phyloP scores from a whole-genome alignment of 768 basidiomycete genomes.

The Lactarius vividus region DNA sequence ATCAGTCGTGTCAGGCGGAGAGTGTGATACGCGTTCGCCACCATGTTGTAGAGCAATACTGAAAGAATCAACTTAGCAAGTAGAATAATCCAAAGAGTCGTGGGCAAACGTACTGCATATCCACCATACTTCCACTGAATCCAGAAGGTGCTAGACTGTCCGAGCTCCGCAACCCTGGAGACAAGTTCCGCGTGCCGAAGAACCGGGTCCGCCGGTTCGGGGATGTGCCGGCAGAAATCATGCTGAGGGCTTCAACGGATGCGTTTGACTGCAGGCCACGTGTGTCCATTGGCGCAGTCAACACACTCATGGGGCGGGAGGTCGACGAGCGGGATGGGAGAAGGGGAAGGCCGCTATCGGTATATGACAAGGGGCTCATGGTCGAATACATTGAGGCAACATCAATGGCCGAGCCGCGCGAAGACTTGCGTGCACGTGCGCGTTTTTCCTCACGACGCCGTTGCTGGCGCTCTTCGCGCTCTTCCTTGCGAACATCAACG shows the following conservation, averaged over 20 bases:
- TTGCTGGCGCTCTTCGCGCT: slow-evolving; percentile 70
- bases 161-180: slow-evolving; percentile 71
- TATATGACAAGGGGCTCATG: slow-evolving; percentile 51
- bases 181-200: slow-evolving; percentile 72
- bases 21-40: slow-evolving; percentile 29
- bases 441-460: slow-evolving; percentile 64
- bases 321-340: slow-evolving; percentile 37
- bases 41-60: slow-evolving; percentile 82
- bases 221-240: slow-evolving; percentile 52
- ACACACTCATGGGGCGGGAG: slow-evolving; percentile 55
- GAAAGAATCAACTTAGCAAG: slow-evolving; percentile 16
- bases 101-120: slow-evolving; percentile 75
- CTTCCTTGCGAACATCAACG: slow-evolving; percentile 78
- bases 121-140: slow-evolving; percentile 83
- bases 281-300: slow-evolving; percentile 53
- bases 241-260: slow-evolving; percentile 77
- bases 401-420: slow-evolving; percentile 67
- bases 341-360: slow-evolving; percentile 54
- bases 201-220: slow-evolving; percentile 67
- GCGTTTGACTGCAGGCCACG: slow-evolving; percentile 68
- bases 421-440: slow-evolving; percentile 64
- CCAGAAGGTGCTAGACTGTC: slow-evolving; percentile 81
- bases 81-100: slow-evolving; percentile 12
- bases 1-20: slow-evolving; percentile 12
- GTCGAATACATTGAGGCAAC: slow-evolving; percentile 71